Conservation (phyloP, 345 rosid genomes). For the Excoecaria agallocha region DNA sequence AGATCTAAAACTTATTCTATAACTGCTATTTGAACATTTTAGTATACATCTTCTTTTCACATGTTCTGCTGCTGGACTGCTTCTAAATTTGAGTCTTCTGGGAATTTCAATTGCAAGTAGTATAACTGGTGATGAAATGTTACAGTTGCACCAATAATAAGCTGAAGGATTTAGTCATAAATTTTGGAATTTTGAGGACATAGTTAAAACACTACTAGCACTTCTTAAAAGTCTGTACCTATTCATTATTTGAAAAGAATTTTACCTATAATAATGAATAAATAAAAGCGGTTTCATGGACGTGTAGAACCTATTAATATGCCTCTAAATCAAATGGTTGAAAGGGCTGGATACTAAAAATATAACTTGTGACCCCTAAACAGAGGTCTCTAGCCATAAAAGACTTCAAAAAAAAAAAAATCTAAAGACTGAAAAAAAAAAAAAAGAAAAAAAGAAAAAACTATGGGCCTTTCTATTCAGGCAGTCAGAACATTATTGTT, state of each 20-base stretch:
- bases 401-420: not conserved
- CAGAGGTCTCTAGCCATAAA: too few relatives aligned
- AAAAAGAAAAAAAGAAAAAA: not conserved
- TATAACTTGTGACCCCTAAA: not conserved
- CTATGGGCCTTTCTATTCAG: too few relatives aligned
- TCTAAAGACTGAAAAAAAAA: too few relatives aligned
- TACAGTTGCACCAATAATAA: not conserved
- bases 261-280: not conserved
- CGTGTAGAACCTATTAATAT: not conserved
- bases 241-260: not conserved
- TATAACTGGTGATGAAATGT: not conserved
- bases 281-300: not conserved
- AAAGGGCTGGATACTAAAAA: not conserved
- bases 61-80: not conserved
- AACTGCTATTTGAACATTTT: not conserved
- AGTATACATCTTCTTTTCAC: not conserved
- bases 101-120: not conserved
- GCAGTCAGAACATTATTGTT: too few relatives aligned
- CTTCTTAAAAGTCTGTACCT: not conserved
- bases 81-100: not conserved
- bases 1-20: not conserved
- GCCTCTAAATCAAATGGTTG: not conserved
- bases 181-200: not conserved
- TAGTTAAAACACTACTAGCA: not conserved
- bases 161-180: not conserved